These are phyloP conservation scores for Marasmius oreades DNA, from an alignment of 1,284 basidiomycete species.

Conservation along the genomic window DNA sequence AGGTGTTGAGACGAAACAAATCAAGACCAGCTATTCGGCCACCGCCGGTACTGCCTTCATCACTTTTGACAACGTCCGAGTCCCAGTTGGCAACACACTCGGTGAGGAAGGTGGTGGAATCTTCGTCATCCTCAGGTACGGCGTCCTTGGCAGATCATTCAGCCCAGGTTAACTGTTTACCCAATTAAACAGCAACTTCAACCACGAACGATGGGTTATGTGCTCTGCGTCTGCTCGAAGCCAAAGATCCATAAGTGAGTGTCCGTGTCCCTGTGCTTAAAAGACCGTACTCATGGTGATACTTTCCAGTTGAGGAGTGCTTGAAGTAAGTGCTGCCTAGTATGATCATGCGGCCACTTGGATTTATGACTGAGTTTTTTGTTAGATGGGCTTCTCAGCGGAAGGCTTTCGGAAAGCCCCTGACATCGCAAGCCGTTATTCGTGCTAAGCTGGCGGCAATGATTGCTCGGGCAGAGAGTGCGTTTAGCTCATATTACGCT, in stretches of 20 bases:
- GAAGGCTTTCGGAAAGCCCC: constrained; percentile 84
- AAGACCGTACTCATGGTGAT: constrained; percentile 21
- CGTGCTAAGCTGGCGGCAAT: constrained; percentile 81
- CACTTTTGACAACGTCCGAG: constrained; percentile 85
- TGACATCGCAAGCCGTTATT: constrained; percentile 81
- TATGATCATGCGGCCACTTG: neutral
- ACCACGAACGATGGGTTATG: constrained; percentile 78
- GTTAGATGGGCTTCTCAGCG: constrained; percentile 72
- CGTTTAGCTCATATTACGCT: neutral
- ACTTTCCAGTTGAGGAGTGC: constrained; percentile 59
- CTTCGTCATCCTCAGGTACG: constrained; percentile 66
- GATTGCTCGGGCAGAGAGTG: constrained; percentile 76
- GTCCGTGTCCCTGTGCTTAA: constrained; percentile 25
- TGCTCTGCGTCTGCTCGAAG: constrained; percentile 54
- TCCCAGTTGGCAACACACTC: constrained; percentile 84
- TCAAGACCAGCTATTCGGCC: constrained; percentile 81
- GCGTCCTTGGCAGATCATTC: constrained; percentile 11
- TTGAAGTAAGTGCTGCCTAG: constrained; percentile 46
- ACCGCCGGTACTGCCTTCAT: constrained; percentile 83
- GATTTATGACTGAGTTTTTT: constrained; percentile 5
- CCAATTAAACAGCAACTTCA: constrained; percentile 51
- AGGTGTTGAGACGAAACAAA: constrained; percentile 80
- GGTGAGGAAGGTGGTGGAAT: constrained; percentile 83
- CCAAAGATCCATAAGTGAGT: constrained; percentile 37
- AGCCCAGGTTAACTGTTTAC: neutral